These are phyloP conservation scores for Penicillium fimorum DNA, from an alignment of 495 filamentous ascomycete species.

Conservation along the genomic window DNA sequence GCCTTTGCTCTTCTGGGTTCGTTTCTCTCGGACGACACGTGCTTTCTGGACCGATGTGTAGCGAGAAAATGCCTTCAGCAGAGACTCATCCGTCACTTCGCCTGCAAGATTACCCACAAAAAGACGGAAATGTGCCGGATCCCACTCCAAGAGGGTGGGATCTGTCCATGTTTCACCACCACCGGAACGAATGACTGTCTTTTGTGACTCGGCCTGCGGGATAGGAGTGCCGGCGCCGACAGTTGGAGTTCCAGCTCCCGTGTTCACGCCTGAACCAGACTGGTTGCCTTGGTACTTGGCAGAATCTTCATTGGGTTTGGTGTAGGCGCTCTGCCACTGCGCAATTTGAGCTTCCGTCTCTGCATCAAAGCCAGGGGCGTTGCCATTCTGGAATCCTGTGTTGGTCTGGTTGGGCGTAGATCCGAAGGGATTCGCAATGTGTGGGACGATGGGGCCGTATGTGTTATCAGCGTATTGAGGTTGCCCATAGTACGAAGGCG, in stretches of 20 bases:
- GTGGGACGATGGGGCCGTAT: constrained; percentile 61
- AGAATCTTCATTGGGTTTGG: constrained; percentile 37
- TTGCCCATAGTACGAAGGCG: constrained; percentile 50
- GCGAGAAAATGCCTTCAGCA: constrained; percentile 87
- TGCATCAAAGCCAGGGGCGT: constrained; percentile 61
- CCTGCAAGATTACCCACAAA: constrained; percentile 98
- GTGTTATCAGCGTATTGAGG: constrained; percentile 50
- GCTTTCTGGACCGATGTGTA: constrained; percentile 90
- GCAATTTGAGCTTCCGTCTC: constrained; percentile 92
- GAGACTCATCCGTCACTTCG: constrained; percentile 93
- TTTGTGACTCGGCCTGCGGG: constrained; percentile 45
- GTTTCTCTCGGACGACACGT: constrained; percentile 92
- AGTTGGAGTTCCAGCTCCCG: constrained; percentile 33
- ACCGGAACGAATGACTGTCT: constrained; percentile 80
- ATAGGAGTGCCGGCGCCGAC: constrained; percentile 43
- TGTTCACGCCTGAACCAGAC: constrained; percentile 45
- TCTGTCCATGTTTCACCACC: constrained; percentile 92
- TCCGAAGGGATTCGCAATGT: constrained; percentile 85
- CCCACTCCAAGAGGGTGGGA: constrained; percentile 85
- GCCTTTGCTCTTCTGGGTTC: constrained; percentile 90
- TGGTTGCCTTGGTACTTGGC: constrained; percentile 24
- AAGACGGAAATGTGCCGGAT: constrained; percentile 88
- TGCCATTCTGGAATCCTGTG: constrained; percentile 32
- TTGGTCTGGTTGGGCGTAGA: constrained; percentile 50
- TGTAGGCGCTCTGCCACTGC: constrained; percentile 94